Base-by-base conservation (phyloP, 495 filamentous ascomycete species). In the Bryoglossum gracile region DNA sequence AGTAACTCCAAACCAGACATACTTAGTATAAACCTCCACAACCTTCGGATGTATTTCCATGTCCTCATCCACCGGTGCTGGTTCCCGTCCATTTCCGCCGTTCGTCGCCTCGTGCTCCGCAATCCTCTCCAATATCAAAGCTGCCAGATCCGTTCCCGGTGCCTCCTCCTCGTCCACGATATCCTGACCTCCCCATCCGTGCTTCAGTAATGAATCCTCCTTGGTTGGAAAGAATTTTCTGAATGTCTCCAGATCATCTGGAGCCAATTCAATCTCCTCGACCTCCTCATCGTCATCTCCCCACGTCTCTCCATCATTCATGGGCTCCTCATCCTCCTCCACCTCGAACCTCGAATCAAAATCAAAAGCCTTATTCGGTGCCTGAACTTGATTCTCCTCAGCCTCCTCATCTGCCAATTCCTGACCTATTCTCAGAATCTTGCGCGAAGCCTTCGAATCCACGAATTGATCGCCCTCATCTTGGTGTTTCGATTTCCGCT, bases 21-120 rank as follows among this genome's bases (percentile, higher is more conserved):
- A 87, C 85, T 95, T 94, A 48, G 84, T 81, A 59, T 89, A 97
- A 30, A 94, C 91, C 68, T 97, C 91, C 8, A 95, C 75, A 8
- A 94, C 86, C 65, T 95, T 97, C 3, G 85, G 83, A 2, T 88
- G 88, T 46, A 99, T 72, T 62, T 90, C 81, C 36, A 85, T 80
- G n/a, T 86, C 84, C 56, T 90, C 87, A 38, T 91, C 84, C n/a
- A 56, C 13, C 77, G 68, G n/a, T 63, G 46, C 26, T 35, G 53
- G 52, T 18, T 21, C 40, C 46, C 67, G 72, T 32, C 71, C 75
- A 41, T 76, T 69, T 22, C 71, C 60, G 45, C 48, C 53, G 57
- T 62, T 17, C 11, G 72, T 78, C 1, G 87, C 84, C 70, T 99
- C 94, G 59, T 92, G 86, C 50, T 83, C 83, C 9, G 89, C 89